Base-by-base conservation (phyloP, 2,329 filamentous ascomycete genomes). In the Metarhizium sp. region DNA sequence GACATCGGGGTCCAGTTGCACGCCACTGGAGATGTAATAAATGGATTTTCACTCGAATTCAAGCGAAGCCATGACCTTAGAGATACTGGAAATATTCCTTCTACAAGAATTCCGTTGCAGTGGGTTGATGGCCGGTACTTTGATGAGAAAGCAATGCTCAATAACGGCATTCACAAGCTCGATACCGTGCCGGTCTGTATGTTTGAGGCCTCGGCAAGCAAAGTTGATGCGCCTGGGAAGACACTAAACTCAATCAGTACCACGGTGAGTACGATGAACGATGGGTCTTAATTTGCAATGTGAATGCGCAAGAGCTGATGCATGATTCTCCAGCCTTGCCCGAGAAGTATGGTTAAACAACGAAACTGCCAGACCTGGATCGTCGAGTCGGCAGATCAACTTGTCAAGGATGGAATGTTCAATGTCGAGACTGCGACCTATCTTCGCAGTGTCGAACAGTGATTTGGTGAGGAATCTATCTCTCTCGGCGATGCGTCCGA, bases 301-400 rank as follows among this genome's bases (percentile, higher is more conserved):
- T 25, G 25, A 25, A 25, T 25, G 25, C 25, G 25, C 25, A 25
- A 25, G 25, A 25, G 25, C 25, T 25, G 25, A 25, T 25, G 25
- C 25, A 25, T 25, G 25, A 25, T 25, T 25, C 25, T 25, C 25
- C 25, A 25, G 25, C 3, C 25, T 25, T 25, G 4, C 25, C 1
- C 40, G 34, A 53, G 59, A 14, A 59, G 50, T 40, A 67, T 57
- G 55, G 52, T 70, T 43, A 57, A 38, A n/a, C 66, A 67, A 46
- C 64, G 61, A 36, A 59, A 71, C 46, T 72, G 68, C 51, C 67
- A 72, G 60, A 69, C 67, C 11, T 72, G 68, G 69, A 65, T 69
- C 51, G 60, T 70, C 6, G 67, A 71, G 54, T 66, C 67, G 5
- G 66, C 67, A 0, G 59, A 65, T 4, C 61, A 66, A 53, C 63